Evolutionary conservation across 805 yeast species (phyloP), one percentile per base, ranked within the genome.

Genomic region (Candida gorgasii): DNA sequence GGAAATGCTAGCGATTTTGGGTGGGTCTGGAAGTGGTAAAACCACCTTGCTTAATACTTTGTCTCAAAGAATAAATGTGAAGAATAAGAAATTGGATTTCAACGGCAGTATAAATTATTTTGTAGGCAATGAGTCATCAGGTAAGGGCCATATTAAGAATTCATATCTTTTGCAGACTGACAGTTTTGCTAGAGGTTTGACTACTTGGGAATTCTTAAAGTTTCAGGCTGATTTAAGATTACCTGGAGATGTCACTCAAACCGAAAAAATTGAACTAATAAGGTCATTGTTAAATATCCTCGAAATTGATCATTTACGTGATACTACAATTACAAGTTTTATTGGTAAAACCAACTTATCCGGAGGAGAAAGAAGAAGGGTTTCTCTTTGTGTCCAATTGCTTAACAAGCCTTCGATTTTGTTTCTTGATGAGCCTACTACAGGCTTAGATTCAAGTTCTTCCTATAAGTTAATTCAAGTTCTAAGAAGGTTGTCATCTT

Each of bases 1-100:
- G 13, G 68, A 83, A 8, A 61, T 89, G 28, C 72, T 88, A 61
- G 95, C 95, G 5, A 84, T 88, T 8, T 75, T 89, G 67, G 96
- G 96, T 2, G 92, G 95, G 0, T 84, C 90, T 0, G 96, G 96
- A 0, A 80, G 89, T 3, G 96, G 95, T 3, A 88, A 89, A 55
- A 88, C 96, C 0, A 86, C 96, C 0, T 58, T 88, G 33, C 65
- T 88, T 16, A 88, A 88, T 55, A 78, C 79, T 0, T 58, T 84
- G 36, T 80, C 88, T 0, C 74, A 78, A 35, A 60, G 84, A 48
- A 66, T 75, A 14, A 67, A 59, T 39, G 51, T 70, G 0, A 58
- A 65, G 8, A 64, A 73, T 9, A 60, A 67, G 22, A 69, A 69
- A 8, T 59, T 80, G 47, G 48, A 44, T 1, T 69, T 74, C 44